Evolutionary conservation across 2,329 filamentous ascomycete genomes (phyloP).

Genomic region (Ophiostoma sp.): DNA sequence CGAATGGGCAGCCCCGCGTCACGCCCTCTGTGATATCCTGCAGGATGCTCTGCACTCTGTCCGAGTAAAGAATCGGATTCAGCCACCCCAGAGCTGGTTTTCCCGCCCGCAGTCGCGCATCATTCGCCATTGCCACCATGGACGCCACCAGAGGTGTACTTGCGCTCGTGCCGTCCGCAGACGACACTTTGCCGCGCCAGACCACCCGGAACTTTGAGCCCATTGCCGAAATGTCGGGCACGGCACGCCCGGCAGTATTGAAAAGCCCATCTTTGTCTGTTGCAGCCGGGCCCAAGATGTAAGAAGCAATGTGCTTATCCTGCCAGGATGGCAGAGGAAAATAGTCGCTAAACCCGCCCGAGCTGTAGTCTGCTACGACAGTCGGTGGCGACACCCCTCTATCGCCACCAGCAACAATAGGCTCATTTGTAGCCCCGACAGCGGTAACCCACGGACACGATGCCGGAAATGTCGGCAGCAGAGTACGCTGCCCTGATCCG

Average conservation of each 20-base stretch:
- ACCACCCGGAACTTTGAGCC: conserved; percentile 51
- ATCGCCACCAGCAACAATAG: conserved; percentile 26
- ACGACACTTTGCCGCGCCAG: conserved; percentile 30
- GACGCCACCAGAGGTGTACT: conserved; percentile 51
- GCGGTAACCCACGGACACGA: conserved; percentile 64
- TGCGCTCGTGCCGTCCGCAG: conserved; percentile 45
- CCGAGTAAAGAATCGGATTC: conserved; percentile 46
- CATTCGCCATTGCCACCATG: conserved; percentile 52
- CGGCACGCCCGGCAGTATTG: conserved; percentile 43
- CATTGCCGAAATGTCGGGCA: conserved; percentile 51
- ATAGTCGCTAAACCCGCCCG: conserved; percentile 50
- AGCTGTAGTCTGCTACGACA: conserved; percentile 41
- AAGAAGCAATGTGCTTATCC: conserved; percentile 37
- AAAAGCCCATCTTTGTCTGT: conserved; percentile 36
- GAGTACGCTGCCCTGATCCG: conserved; percentile 49
- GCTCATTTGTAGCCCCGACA: conserved; percentile 52
- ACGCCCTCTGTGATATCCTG: conserved; percentile 41
- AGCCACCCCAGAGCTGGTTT: conserved; percentile 50
- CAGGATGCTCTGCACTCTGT: conserved; percentile 36
- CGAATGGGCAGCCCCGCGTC: conserved; percentile 39
- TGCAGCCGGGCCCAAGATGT: conserved; percentile 37
- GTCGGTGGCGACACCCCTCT: conserved; percentile 26
- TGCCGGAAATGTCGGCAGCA: conserved; percentile 59
- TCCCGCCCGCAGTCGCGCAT: conserved; percentile 45
- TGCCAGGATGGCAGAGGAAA: conserved; percentile 47